Evolutionary conservation across 441 rosid genomes (phyloP).

Genomic region (Pelargonium cotyledonis): DNA sequence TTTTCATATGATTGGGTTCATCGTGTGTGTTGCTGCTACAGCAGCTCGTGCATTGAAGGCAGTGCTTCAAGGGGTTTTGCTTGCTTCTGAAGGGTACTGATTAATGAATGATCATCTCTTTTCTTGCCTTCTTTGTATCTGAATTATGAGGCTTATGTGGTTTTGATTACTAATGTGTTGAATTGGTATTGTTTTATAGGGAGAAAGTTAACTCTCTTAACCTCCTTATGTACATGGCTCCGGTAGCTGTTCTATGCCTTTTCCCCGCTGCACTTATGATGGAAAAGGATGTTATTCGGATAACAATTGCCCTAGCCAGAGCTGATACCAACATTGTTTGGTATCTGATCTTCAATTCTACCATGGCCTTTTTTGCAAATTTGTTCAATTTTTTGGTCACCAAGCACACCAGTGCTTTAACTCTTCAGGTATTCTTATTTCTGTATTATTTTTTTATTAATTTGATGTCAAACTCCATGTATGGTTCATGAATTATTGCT

Average conservation of each 20-base stretch:
- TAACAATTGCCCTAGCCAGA: slow-evolving; percentile 39
- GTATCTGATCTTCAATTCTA: slow-evolving; percentile 42
- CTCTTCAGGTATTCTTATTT: too few relatives aligned
- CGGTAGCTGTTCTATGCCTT: slow-evolving; percentile 40
- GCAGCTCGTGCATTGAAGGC: slow-evolving; percentile 97
- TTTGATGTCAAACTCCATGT: too few relatives aligned
- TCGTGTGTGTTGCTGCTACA: slow-evolving; percentile 83
- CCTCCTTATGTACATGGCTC: slow-evolving; percentile 55
- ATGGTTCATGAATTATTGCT: too few relatives aligned
- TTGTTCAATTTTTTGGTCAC: too few relatives aligned
- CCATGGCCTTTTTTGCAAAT: slow-evolving; percentile 23
- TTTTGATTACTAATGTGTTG: too few relatives aligned
- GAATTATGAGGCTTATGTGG: too few relatives aligned
- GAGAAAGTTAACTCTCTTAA: slow-evolving; percentile 51
- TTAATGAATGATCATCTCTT: background rate
- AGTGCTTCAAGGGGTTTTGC: slow-evolving; percentile 87
- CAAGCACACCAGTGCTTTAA: too few relatives aligned
- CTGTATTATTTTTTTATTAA: too few relatives aligned
- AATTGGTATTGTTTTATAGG: slow-evolving; percentile 17
- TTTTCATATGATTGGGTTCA: slow-evolving; percentile 88
- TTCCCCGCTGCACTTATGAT: slow-evolving; percentile 34
- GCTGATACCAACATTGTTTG: slow-evolving; percentile 36
- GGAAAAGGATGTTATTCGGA: slow-evolving; percentile 39
- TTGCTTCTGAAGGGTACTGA: slow-evolving; percentile 90
- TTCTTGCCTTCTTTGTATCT: too few relatives aligned